phyloP scores from a whole-genome alignment of 2,329 filamentous ascomycete genomes.

The Ophiostoma sp. region DNA sequence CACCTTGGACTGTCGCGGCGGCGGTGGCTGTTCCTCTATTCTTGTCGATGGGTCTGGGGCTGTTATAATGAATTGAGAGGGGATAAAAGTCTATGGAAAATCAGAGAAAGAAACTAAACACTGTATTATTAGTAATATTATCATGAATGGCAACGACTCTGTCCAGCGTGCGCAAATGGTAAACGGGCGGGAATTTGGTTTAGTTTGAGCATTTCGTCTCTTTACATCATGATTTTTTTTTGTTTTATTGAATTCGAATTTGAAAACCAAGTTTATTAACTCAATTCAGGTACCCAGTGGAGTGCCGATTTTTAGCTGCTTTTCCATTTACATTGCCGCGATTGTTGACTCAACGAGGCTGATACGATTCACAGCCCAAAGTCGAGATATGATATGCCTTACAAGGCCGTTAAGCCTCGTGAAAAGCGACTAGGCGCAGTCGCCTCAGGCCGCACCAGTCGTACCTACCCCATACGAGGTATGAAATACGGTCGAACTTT shows the following conservation, averaged over 20 bases:
- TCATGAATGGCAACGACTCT: not conserved
- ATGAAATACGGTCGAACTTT: not conserved
- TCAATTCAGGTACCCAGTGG: not conserved
- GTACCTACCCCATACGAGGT: not conserved
- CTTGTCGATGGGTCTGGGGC: not conserved
- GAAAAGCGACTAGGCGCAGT: not conserved
- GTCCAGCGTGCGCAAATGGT: too few species aligned
- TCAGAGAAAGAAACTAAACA: not conserved
- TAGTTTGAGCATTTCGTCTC: too few species aligned
- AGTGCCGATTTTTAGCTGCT: not conserved
- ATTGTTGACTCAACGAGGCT: conserved; percentile 7
- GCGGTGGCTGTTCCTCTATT: not conserved
- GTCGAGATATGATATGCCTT: not conserved
- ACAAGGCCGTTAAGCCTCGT: not conserved
- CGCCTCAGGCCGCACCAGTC: not conserved
- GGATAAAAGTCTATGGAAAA: not conserved
- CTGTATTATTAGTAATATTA: not conserved
- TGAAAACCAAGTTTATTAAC: not conserved
- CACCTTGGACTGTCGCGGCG: not conserved
- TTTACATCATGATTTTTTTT: too few species aligned
- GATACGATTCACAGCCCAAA: not conserved
- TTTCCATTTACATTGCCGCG: not conserved
- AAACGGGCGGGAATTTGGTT: not conserved
- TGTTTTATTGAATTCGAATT: too few species aligned
- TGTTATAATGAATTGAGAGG: not conserved